Evolutionary conservation across 2,329 filamentous ascomycete species (phyloP), one percentile per base, ranked within the genome.

Genomic region (Diaporthe sp.): DNA sequence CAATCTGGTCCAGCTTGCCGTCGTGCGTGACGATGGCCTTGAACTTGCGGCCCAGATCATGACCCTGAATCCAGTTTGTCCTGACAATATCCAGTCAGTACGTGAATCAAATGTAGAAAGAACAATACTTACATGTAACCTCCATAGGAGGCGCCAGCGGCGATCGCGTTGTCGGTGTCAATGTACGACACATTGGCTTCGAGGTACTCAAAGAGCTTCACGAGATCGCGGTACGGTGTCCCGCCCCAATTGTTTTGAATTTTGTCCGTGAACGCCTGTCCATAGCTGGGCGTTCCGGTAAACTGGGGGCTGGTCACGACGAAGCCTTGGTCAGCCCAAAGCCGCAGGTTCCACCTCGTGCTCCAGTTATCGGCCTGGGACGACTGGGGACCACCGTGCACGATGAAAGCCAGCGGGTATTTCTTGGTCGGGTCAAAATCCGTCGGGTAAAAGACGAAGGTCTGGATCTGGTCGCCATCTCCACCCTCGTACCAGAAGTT

Each of bases 11-110:
- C 15, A 83, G 76, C 73, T 78, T 84, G 19, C 88, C 88, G 77
- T 90, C 89, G 76, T 90, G 89, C 57, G 88, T 90, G 28, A 90
- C 88, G 4, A 90, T 84, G 3, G 89, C 88, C 79, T 89, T 89
- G 84, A 90, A 90, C 79, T 88, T 87, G 68, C 88, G 87, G 17
- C 88, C 89, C 31, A 90, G 83, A 15, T 86, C 84, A 55, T 90
- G 87, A 4, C 88, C 88, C 79, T 89, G 87, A 42, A 90, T 88
- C 88, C 88, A 83, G 67, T 79, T 59, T 19, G 65, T 68, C 65
- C 65, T 68, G 34, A 1, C n/a, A 3, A 13, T 9, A 3, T 4
- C 49, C 5, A 19, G 53, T 58, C 59, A 58, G 57, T 67, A 39
- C 55, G 42, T 75, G 57, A 75, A 70, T 25, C 70, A 34, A 31